Conservation (phyloP, 331 rosid species). For the Saraca asoca region DNA sequence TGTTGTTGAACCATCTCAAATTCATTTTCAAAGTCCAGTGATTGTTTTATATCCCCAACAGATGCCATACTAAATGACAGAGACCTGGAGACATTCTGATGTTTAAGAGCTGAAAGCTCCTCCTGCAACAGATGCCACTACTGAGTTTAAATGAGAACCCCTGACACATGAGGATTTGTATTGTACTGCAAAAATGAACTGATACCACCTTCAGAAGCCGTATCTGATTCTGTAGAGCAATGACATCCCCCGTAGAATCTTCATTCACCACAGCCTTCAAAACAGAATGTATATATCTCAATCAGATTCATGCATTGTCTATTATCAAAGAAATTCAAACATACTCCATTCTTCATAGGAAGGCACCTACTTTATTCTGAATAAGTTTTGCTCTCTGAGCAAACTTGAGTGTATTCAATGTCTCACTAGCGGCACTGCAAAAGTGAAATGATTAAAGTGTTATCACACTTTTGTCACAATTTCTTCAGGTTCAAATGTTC, state of each 20-base stretch:
- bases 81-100: slow-evolving; percentile 80
- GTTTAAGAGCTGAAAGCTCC: slow-evolving; percentile 73
- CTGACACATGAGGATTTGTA: slow-evolving; percentile 15
- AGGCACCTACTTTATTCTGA: slow-evolving; percentile 79
- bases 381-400: slow-evolving; percentile 96
- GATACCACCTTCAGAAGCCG: slow-evolving; percentile 70
- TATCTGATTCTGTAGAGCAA: slow-evolving; percentile 81
- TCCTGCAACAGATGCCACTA: slow-evolving; percentile 58
- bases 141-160: slow-evolving; percentile 23
- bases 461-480: slow-evolving; percentile 1
- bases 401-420: slow-evolving; percentile 92
- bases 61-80: slow-evolving; percentile 58
- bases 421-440: slow-evolving; percentile 79
- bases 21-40: slow-evolving; percentile 35
- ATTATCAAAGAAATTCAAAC: background rate
- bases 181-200: slow-evolving; percentile 3
- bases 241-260: slow-evolving; percentile 85
- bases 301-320: slow-evolving; percentile 16
- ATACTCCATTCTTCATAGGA: slow-evolving; percentile 1
- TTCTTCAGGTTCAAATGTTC: background rate
- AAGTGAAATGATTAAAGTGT: slow-evolving; percentile 19
- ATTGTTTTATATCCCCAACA: slow-evolving; percentile 44
- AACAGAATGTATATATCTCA: slow-evolving; percentile 17
- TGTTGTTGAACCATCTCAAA: slow-evolving; percentile 46
- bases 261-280: slow-evolving; percentile 92